Conservation (phyloP, 2,329 filamentous ascomycete genomes). For the Exophiala alcalophila region DNA sequence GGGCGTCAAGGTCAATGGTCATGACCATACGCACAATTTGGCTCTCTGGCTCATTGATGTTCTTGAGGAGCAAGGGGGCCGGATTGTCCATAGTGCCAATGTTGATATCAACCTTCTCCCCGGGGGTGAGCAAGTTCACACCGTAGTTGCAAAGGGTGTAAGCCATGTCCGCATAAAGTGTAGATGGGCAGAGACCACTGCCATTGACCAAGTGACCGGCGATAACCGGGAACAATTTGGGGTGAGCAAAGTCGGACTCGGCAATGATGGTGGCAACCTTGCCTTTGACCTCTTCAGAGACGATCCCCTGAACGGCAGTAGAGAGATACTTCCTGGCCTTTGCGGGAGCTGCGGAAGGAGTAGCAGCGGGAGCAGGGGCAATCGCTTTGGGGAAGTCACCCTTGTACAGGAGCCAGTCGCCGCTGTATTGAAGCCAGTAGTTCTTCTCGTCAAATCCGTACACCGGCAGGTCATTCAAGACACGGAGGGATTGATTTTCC, state of each 20-base stretch:
- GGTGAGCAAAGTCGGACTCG: slow-evolving; percentile 64
- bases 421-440: slow-evolving; percentile 69
- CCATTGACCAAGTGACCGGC: slow-evolving; percentile 67
- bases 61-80: slow-evolving; percentile 31
- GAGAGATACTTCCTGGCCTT: slow-evolving; percentile 58
- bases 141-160: slow-evolving; percentile 63
- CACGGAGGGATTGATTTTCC: slow-evolving; percentile 51
- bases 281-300: slow-evolving; percentile 61
- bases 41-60: slow-evolving; percentile 29
- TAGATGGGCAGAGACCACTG: slow-evolving; percentile 62
- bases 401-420: slow-evolving; percentile 71
- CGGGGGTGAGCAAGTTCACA: slow-evolving; percentile 28
- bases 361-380: slow-evolving; percentile 39
- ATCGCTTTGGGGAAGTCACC: slow-evolving; percentile 50
- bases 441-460: slow-evolving; percentile 70
- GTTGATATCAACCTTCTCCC: slow-evolving; percentile 31
- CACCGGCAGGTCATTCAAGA: slow-evolving; percentile 62
- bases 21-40: slow-evolving; percentile 28
- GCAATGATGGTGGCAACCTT: slow-evolving; percentile 60
- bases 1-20: slow-evolving; percentile 29
- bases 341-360: slow-evolving; percentile 41
- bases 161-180: slow-evolving; percentile 62
- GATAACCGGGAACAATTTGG: slow-evolving; percentile 61
- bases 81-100: slow-evolving; percentile 32
- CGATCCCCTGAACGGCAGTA: slow-evolving; percentile 63